These are phyloP conservation scores for Ogataea trehalophila DNA, from an alignment of 805 yeast genomes.

Conservation along the genomic window DNA sequence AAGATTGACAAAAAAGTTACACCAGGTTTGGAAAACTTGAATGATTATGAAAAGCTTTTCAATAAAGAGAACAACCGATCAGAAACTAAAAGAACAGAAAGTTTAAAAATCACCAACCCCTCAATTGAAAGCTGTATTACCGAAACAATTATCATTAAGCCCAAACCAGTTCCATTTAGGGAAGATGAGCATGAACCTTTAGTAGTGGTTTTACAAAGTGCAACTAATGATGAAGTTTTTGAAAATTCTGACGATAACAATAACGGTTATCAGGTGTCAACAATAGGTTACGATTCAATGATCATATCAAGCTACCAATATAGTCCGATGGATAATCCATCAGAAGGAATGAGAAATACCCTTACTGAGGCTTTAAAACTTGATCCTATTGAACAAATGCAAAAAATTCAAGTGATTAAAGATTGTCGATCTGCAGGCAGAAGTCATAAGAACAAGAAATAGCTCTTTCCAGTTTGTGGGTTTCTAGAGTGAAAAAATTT, in stretches of 20 bases:
- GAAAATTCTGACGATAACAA: neutral
- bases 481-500: too few relatives aligned
- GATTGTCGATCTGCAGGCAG: too few relatives aligned
- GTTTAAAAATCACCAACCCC: neutral
- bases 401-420: neutral
- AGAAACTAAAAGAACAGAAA: neutral
- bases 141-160: conserved; percentile 16
- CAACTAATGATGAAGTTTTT: neutral
- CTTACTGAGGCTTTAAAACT: neutral
- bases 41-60: conserved; percentile 12
- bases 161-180: conserved; percentile 6
- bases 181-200: conserved; percentile 8
- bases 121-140: conserved; percentile 5
- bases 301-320: conserved; percentile 17
- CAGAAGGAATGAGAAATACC: neutral
- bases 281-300: conserved; percentile 15
- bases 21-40: conserved; percentile 15
- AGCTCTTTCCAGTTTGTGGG: too few relatives aligned
- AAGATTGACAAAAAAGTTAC: conserved; percentile 8
- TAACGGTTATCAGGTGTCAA: conserved; percentile 4
- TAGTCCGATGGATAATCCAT: neutral
- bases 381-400: neutral
- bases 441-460: too few relatives aligned
- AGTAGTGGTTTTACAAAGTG: conserved; percentile 16
- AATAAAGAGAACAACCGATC: conserved; percentile 12